A percentile compares a stretch with the other conserved stretches of the same genome.
These are phyloP conservation scores for Apiospora phragmitis DNA, from an alignment of 2,329 filamentous ascomycete species.

Conservation along the genomic window DNA sequence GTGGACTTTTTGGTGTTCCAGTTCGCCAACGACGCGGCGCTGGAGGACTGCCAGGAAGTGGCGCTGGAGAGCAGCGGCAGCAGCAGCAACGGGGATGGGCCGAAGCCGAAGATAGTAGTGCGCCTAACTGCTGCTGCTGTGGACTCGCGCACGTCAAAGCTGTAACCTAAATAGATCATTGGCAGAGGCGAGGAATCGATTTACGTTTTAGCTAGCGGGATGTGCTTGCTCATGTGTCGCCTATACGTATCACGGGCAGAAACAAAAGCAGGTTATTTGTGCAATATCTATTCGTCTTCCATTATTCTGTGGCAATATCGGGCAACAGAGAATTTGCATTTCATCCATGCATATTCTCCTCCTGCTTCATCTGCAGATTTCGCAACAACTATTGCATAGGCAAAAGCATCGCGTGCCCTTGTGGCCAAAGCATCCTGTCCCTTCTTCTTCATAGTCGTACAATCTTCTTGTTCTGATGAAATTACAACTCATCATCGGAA, in stretches of 20 bases:
- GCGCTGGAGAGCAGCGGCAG: constrained; percentile 30
- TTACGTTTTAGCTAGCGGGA: neutral
- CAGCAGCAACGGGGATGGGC: constrained; percentile 31
- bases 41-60: constrained; percentile 89
- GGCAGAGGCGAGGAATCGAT: neutral
- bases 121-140: constrained; percentile 17
- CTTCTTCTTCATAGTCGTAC: neutral
- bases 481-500: neutral
- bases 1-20: constrained; percentile 90
- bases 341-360: neutral
- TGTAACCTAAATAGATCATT: neutral
- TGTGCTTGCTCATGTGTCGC: neutral
- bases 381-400: neutral
- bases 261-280: neutral
- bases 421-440: too few species aligned
- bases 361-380: neutral
- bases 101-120: constrained; percentile 26
- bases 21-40: constrained; percentile 77
- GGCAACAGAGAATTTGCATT: neutral
- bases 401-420: constrained; percentile 1
- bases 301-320: neutral
- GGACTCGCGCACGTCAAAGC: neutral
- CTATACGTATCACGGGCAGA: neutral
- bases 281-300: neutral
- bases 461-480: neutral